Evolutionary conservation across 305 asterid species (phyloP).

Genomic region (Fraxinus velutina): DNA sequence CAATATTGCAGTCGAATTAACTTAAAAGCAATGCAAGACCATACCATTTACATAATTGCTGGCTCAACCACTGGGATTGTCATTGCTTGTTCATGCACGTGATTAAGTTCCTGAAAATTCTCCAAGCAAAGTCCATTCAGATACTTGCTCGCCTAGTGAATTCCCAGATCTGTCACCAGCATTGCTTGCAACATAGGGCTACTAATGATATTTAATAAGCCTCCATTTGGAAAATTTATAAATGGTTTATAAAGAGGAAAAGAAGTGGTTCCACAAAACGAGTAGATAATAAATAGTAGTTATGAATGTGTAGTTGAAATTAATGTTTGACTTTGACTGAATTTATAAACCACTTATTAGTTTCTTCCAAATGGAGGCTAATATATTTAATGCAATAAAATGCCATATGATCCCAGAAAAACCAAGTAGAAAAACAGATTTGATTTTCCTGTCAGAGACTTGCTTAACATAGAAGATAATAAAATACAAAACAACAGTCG

Average conservation of each 20-base stretch:
- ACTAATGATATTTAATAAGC: neutral
- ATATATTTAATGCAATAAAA: neutral
- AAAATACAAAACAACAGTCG: neutral
- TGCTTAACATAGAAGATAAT: neutral
- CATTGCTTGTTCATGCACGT: neutral
- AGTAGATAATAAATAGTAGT: neutral
- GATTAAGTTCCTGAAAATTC: neutral
- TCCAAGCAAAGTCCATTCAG: neutral
- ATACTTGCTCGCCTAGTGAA: neutral
- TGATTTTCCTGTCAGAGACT: neutral
- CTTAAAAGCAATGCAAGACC: neutral
- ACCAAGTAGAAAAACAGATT: neutral
- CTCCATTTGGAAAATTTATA: neutral
- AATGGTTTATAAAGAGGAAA: neutral
- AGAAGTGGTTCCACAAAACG: neutral
- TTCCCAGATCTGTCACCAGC: neutral
- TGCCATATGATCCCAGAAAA: neutral
- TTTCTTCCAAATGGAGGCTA: neutral
- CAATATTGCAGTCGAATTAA: neutral
- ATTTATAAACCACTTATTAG: neutral
- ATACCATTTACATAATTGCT: neutral
- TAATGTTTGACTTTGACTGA: neutral
- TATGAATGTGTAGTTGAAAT: neutral
- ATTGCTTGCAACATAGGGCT: neutral
- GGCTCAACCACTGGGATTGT: neutral